Evolutionary conservation across 1,284 basidiomycete genomes (phyloP), one percentile per base, ranked within the genome.

Genomic region (Kalmanozyma brasiliensis): DNA sequence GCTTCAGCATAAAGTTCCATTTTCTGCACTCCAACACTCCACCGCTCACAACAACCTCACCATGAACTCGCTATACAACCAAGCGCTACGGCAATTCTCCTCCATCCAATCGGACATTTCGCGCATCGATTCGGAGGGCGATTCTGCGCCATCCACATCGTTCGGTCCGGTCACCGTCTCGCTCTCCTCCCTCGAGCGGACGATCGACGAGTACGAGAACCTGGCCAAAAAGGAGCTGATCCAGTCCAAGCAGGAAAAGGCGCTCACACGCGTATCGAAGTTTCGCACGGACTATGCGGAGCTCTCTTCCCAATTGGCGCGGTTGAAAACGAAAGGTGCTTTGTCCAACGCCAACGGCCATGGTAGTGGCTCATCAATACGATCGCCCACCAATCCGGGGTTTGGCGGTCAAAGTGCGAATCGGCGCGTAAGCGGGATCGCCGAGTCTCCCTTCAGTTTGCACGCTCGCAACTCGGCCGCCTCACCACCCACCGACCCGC

Each of bases 21-120:
- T n/a, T n/a, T n/a, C n/a, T n/a, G n/a, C n/a, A n/a, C n/a, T n/a
- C n/a, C n/a, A n/a, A n/a, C n/a, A n/a, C 24, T 17, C 20, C 11
- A 9, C 38, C 17, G 16, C 19, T 11, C 30, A 8, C 23, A 20
- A 4, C 17, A 2, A 3, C 8, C 19, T 30, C 44, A 52, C 34
- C 22, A 80, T 80, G 78, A 80, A 80, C 62, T 79, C 78, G 32
- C 68, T 81, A 23, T 81, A 80, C 71, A 82, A 81, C 44, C 68
- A 80, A 55, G 79, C 78, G 1, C 49, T 77, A 46, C 73, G 80
- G 29, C 79, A 82, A 51, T 73, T 74, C 33, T 73, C 77, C 8
- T 76, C 78, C n/a, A 67, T 82, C 40, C 74, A 76, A 35, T 64
- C 73, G 23, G 80, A 82, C 55, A 65, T 82, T 13, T 61, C 75